Evolutionary conservation across 345 rosid genomes (phyloP).

Genomic region (Melastoma malabathricum): DNA sequence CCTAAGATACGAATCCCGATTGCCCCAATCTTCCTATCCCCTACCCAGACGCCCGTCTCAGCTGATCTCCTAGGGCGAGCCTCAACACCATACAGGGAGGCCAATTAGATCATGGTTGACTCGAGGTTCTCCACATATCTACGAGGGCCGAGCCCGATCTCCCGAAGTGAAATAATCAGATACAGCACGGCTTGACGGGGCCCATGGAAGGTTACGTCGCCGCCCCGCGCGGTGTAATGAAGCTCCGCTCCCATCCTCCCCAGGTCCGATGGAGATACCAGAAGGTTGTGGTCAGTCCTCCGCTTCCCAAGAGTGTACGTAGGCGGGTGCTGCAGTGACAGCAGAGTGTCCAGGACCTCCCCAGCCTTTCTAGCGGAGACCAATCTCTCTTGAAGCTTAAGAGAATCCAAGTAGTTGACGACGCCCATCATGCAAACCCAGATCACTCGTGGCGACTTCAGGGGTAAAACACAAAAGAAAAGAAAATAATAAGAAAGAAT

Average conservation of each 20-base stretch:
- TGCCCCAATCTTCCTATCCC: slow-evolving; percentile 81
- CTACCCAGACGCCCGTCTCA: slow-evolving; percentile 92
- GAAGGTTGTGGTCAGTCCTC: slow-evolving; percentile 61
- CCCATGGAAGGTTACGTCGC: slow-evolving; percentile 82
- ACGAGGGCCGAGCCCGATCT: slow-evolving; percentile 59
- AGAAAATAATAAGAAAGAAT: neutral
- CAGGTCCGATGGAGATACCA: slow-evolving; percentile 53
- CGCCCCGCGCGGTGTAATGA: slow-evolving; percentile 87
- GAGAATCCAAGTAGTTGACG: slow-evolving; percentile 59
- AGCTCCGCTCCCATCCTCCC: slow-evolving; percentile 63
- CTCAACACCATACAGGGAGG: slow-evolving; percentile 53
- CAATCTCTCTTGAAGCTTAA: slow-evolving; percentile 66
- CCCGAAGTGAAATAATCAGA: slow-evolving; percentile 66
- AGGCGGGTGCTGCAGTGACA: slow-evolving; percentile 80
- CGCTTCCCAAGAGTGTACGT: slow-evolving; percentile 77
- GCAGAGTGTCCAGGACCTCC: slow-evolving; percentile 44
- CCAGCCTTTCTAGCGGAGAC: slow-evolving; percentile 40
- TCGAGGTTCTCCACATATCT: slow-evolving; percentile 70
- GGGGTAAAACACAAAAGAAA: slow-evolving; percentile 12
- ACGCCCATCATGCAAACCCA: slow-evolving; percentile 71
- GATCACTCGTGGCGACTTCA: slow-evolving; percentile 44
- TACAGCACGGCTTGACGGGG: slow-evolving; percentile 74
- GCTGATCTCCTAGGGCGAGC: slow-evolving; percentile 52
- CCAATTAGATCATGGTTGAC: slow-evolving; percentile 57
- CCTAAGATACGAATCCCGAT: slow-evolving; percentile 67